phyloP scores from a whole-genome alignment of 2,329 filamentous ascomycete genomes.

The Neonectria coccinea region DNA sequence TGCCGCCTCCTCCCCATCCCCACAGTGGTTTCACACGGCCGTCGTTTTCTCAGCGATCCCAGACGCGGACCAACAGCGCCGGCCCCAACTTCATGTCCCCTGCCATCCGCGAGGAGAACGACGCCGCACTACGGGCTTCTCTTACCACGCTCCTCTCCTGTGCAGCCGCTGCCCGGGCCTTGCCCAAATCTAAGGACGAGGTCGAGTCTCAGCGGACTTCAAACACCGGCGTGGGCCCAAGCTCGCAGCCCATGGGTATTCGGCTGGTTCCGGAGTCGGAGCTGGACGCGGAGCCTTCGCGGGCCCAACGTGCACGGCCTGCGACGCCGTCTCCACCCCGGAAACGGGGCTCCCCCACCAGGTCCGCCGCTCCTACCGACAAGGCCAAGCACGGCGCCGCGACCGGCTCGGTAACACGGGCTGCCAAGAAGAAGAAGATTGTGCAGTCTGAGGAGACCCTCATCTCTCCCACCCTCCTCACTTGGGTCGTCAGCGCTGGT shows the following conservation, averaged over 20 bases:
- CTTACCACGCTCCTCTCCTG: constrained; percentile 97
- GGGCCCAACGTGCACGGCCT: constrained; percentile 38
- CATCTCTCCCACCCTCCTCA: constrained; percentile 70
- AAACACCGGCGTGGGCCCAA: constrained; percentile 56
- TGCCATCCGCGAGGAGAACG: constrained; percentile 86
- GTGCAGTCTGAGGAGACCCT: constrained; percentile 54
- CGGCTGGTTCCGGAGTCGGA: constrained; percentile 72
- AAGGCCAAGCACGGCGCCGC: constrained; percentile 64
- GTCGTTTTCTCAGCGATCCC: constrained; percentile 61
- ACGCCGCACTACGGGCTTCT: constrained; percentile 90
- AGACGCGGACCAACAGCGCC: constrained; percentile 59
- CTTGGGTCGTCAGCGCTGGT: constrained; percentile 74
- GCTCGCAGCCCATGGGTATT: constrained; percentile 68
- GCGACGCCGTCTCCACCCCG: constrained; percentile 40
- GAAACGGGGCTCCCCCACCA: constrained; percentile 47
- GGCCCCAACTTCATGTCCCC: constrained; percentile 76
- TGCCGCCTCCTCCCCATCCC: constrained; percentile 60
- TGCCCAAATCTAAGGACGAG: constrained; percentile 74
- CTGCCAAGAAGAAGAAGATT: constrained; percentile 71
- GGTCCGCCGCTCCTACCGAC: constrained; percentile 50
- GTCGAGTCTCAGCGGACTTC: constrained; percentile 50
- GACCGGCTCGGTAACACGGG: constrained; percentile 56
- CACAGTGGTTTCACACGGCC: constrained; percentile 64
- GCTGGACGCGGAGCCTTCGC: constrained; percentile 57
- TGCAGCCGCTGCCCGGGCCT: constrained; percentile 86